phyloP scores from a whole-genome alignment of 495 filamentous ascomycete species.

The Penicillium fimorum region DNA sequence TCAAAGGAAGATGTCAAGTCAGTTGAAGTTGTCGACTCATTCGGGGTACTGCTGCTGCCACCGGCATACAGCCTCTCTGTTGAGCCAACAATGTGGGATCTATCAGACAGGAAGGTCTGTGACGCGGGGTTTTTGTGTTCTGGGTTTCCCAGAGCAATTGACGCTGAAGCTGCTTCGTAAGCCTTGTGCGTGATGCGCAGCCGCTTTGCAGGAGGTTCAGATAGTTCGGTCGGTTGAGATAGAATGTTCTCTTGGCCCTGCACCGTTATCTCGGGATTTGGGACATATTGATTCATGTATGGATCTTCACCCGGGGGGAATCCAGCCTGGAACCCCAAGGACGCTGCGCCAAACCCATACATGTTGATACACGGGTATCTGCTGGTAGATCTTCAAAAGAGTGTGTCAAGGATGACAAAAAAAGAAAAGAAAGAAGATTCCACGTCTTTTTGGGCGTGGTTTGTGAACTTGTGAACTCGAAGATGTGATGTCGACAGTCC shows the following conservation, averaged over 20 bases:
- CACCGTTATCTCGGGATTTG: slow-evolving; percentile 10
- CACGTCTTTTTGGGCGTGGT: not conserved
- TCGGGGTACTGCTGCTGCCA: slow-evolving; percentile 27
- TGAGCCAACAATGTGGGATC: not conserved
- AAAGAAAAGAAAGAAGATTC: not conserved
- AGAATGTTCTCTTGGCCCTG: not conserved
- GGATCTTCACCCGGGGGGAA: slow-evolving; percentile 11
- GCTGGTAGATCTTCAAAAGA: slow-evolving; percentile 1
- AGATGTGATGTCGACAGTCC: not conserved
- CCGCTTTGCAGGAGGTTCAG: slow-evolving; percentile 23
- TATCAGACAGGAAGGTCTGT: slow-evolving; percentile 5
- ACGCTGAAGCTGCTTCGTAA: slow-evolving; percentile 7
- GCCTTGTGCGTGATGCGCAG: slow-evolving; percentile 16
- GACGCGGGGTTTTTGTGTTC: not conserved
- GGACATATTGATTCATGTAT: slow-evolving; percentile 16
- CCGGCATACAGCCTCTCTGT: slow-evolving; percentile 20
- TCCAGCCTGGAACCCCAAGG: slow-evolving; percentile 16
- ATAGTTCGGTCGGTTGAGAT: slow-evolving; percentile 3
- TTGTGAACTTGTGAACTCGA: not conserved
- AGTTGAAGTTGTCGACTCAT: slow-evolving; percentile 31
- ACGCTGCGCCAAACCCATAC: slow-evolving; percentile 15
- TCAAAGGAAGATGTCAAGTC: slow-evolving; percentile 27
- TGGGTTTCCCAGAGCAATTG: slow-evolving; percentile 2
- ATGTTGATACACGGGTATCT: slow-evolving; percentile 18
- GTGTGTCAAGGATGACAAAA: not conserved